Percentiles rank a stretch among this genome's conserved stretches.
Evolutionary conservation across 208 protist genomes (phyloP).

Genomic region (Dictyostelium gargantuum): DNA sequence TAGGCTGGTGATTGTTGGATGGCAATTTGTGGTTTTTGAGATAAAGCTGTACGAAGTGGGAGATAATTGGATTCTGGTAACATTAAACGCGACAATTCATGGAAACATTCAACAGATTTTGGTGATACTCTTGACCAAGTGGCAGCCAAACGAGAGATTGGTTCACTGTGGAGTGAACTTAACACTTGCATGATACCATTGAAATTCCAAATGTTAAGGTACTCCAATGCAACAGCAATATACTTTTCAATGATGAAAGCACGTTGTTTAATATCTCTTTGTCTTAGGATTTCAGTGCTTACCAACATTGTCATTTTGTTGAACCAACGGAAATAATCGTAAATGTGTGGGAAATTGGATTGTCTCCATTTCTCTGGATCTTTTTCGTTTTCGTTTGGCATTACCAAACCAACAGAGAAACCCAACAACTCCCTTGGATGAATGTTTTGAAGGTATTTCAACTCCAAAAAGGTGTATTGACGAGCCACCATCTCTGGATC

Average conservation of each 20-base stretch:
- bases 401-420: conserved; percentile 33
- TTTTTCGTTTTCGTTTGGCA: conserved; percentile 9
- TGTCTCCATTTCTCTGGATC: background rate
- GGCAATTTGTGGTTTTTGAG: background rate
- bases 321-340: conserved; percentile 42
- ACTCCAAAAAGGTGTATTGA: conserved; percentile 33
- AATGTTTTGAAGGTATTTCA: conserved; percentile 31
- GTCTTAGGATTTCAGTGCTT: conserved; percentile 10
- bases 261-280: conserved; percentile 14
- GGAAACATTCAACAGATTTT: conserved; percentile 25
- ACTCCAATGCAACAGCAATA: conserved; percentile 10
- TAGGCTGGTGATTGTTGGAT: background rate
- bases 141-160: background rate
- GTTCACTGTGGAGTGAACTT: conserved; percentile 10
- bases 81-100: conserved; percentile 15
- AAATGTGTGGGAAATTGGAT: conserved; percentile 44
- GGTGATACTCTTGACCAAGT: background rate
- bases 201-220: conserved; percentile 43
- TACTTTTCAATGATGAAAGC: background rate
- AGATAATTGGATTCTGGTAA: conserved; percentile 37
- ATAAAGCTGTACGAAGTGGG: background rate
- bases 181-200: conserved; percentile 59
- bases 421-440: conserved; percentile 45
- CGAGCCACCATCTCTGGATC: conserved; percentile 26
- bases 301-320: conserved; percentile 39